Conservation (phyloP, 306 rosid species). For the Boehmeria nivea region DNA sequence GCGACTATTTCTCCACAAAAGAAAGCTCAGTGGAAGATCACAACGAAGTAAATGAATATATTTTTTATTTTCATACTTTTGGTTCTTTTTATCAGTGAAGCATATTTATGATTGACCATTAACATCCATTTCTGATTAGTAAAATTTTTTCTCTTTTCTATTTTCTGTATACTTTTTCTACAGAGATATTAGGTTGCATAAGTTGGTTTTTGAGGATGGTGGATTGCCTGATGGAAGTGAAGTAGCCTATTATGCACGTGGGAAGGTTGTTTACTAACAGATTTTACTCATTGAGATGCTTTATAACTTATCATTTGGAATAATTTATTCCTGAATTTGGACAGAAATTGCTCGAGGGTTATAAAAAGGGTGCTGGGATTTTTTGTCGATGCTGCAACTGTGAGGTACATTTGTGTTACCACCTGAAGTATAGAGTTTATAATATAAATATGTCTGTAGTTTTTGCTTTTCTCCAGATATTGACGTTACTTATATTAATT, state of each 20-base stretch:
- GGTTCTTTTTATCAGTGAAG: slow-evolving; percentile 4
- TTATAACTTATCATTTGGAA: not conserved
- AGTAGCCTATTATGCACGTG: slow-evolving; percentile 95
- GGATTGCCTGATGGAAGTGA: slow-evolving; percentile 97
- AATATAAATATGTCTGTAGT: not conserved
- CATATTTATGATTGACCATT: slow-evolving; percentile 8
- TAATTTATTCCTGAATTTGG: slow-evolving; percentile 19
- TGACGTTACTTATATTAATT: slow-evolving; percentile 21
- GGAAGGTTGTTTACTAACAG: slow-evolving; percentile 59
- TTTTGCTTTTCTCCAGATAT: slow-evolving; percentile 9
- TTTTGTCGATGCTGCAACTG: slow-evolving; percentile 84
- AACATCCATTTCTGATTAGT: slow-evolving; percentile 8
- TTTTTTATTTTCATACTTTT: slow-evolving; percentile 8
- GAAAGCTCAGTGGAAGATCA: slow-evolving; percentile 75
- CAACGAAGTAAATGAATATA: slow-evolving; percentile 51
- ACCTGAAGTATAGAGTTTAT: slow-evolving; percentile 19
- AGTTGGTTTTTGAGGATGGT: slow-evolving; percentile 84
- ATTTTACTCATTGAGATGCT: slow-evolving; percentile 23
- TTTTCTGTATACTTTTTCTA: slow-evolving; percentile 22
- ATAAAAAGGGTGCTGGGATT: slow-evolving; percentile 81
- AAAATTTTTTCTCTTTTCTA: slow-evolving; percentile 13
- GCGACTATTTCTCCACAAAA: slow-evolving; percentile 40
- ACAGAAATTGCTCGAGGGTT: slow-evolving; percentile 93
- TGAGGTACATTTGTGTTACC: slow-evolving; percentile 45
- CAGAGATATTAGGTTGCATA: slow-evolving; percentile 83